Percentiles rank a stretch among this genome's conserved stretches.
Conservation (phyloP, 2,329 filamentous ascomycete species). For the Mollisiaceae sp. region DNA sequence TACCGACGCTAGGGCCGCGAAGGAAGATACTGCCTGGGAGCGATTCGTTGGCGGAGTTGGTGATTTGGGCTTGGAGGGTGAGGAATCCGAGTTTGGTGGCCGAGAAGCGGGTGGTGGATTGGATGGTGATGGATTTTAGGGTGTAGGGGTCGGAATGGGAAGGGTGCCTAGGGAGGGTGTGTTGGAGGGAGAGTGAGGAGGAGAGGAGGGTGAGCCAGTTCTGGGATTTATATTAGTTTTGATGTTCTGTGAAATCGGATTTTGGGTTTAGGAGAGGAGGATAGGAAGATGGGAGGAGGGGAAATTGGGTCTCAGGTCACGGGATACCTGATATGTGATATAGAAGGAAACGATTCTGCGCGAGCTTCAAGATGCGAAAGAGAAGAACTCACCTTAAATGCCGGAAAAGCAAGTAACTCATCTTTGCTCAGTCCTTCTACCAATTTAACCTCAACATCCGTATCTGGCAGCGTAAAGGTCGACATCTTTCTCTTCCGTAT, state of each 20-base stretch:
- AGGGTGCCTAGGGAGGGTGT: not conserved
- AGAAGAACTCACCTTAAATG: not conserved
- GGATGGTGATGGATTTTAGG: not conserved
- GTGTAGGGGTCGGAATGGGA: not conserved
- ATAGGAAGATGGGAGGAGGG: not conserved
- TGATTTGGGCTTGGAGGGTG: not conserved
- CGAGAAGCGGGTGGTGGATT: not conserved
- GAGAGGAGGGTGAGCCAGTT: not conserved
- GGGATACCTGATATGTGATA: not conserved
- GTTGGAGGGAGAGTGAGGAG: not conserved
- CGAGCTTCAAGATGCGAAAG: not conserved
- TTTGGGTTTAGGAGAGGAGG: not conserved
- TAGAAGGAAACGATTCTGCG: not conserved
- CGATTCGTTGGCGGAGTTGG: not conserved
- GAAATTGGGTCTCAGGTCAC: not conserved
- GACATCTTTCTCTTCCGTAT: not conserved
- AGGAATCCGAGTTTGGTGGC: not conserved
- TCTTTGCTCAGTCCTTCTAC: not conserved
- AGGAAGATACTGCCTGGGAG: not conserved
- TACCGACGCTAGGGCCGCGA: constrained; percentile 56
- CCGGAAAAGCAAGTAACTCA: not conserved
- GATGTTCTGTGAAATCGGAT: no score
- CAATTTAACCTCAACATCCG: not conserved
- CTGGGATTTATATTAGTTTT: not conserved
- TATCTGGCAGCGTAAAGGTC: not conserved